Evolutionary conservation across 2,329 filamentous ascomycete species (phyloP).

Genomic region (Alternaria arborescens): DNA sequence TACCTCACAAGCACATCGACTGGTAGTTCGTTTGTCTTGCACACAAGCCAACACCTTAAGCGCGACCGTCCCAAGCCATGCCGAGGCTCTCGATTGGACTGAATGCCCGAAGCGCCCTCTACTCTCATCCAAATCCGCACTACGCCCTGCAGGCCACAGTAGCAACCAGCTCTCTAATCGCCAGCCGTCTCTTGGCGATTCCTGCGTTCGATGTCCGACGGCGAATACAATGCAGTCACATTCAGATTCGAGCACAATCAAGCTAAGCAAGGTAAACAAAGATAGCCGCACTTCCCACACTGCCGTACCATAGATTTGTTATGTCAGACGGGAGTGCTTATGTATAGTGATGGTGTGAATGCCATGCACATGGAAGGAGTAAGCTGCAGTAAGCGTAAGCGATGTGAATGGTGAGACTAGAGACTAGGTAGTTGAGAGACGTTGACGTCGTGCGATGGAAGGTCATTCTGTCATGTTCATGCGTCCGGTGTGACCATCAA

Average conservation of each 20-base stretch:
- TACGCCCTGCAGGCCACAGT: slow-evolving; percentile 6
- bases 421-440: slow-evolving; percentile 28
- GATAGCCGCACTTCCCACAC: slow-evolving; percentile 10
- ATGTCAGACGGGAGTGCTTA: slow-evolving; percentile 29
- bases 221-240: slow-evolving; percentile 1
- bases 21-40: neutral
- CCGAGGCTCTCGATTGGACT: slow-evolving; percentile 9
- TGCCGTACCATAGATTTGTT: slow-evolving; percentile 14
- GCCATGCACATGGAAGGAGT: slow-evolving; percentile 31
- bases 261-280: slow-evolving; percentile 12
- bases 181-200: slow-evolving; percentile 16
- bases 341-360: neutral
- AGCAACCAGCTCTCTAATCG: neutral
- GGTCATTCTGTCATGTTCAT: neutral
- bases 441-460: slow-evolving; percentile 6
- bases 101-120: slow-evolving; percentile 13
- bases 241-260: slow-evolving; percentile 26
- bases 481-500: neutral
- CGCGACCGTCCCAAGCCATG: neutral
- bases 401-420: neutral
- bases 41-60: slow-evolving; percentile 2
- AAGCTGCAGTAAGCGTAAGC: slow-evolving; percentile 39
- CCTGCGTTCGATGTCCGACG: neutral
- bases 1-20: no score
- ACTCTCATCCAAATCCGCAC: neutral